Conservation (phyloP, 2,329 filamentous ascomycete genomes). For the Aureobasidium lini region DNA sequence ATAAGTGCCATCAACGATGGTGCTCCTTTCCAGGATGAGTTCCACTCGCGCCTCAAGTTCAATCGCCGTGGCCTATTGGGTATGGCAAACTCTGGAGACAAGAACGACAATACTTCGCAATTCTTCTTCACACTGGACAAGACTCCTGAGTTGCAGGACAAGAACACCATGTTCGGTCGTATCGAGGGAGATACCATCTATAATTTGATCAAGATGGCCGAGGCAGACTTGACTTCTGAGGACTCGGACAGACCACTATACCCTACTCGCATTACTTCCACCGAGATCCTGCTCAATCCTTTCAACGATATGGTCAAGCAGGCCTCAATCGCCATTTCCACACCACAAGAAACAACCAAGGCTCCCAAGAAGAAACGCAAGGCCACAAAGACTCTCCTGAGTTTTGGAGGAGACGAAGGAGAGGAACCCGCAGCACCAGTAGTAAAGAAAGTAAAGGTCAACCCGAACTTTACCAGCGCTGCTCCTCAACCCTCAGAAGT, state of each 20-base stretch:
- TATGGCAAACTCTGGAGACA: slow-evolving; percentile 84
- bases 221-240: slow-evolving; percentile 69
- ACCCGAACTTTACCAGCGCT: slow-evolving; percentile 60
- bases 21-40: slow-evolving; percentile 76
- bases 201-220: slow-evolving; percentile 88
- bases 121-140: slow-evolving; percentile 89
- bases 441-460: slow-evolving; percentile 70
- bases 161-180: slow-evolving; percentile 89
- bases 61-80: slow-evolving; percentile 82
- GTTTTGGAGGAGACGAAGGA: slow-evolving; percentile 62
- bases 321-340: slow-evolving; percentile 47
- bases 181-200: slow-evolving; percentile 93
- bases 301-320: slow-evolving; percentile 75
- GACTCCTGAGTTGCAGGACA: slow-evolving; percentile 77
- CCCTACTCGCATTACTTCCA: slow-evolving; percentile 65
- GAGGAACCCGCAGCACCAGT: slow-evolving; percentile 50
- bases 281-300: slow-evolving; percentile 73
- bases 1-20: slow-evolving; percentile 88
- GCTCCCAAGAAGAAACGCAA: slow-evolving; percentile 50
- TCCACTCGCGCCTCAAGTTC: slow-evolving; percentile 87
- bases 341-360: slow-evolving; percentile 38
- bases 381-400: slow-evolving; percentile 67
- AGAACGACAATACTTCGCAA: slow-evolving; percentile 83
- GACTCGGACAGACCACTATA: slow-evolving; percentile 79
- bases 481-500: slow-evolving; percentile 23